Conservation (phyloP, 139 green algal genomes). For the Nannochloris sp. region DNA sequence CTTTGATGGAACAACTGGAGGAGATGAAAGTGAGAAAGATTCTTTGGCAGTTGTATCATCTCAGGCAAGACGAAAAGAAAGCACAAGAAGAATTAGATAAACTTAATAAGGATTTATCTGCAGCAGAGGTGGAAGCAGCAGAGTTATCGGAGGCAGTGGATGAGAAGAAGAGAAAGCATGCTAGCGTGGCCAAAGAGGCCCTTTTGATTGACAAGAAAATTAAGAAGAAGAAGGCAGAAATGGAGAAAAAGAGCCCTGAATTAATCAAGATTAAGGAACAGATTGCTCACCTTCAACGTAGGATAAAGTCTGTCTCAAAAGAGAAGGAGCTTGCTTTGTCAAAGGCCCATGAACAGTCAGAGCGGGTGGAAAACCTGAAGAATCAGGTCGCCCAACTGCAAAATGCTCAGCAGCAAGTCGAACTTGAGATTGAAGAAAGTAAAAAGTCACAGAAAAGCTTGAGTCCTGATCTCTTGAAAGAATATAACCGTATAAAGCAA, state of each 20-base stretch:
- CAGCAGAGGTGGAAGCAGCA: constrained; percentile 9
- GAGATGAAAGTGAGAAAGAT: constrained; percentile 36
- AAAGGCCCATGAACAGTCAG: constrained; percentile 22
- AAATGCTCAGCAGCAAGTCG: constrained; percentile 23
- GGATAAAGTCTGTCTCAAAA: constrained; percentile 35
- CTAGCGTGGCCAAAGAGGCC: constrained; percentile 42
- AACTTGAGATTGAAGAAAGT: constrained; percentile 11
- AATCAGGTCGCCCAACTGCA: constrained; percentile 33
- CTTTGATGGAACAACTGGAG: constrained; percentile 59
- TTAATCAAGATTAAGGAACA: constrained; percentile 55
- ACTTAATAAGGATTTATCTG: constrained; percentile 15
- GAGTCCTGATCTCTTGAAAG: constrained; percentile 14
- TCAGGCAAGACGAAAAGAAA: constrained; percentile 34
- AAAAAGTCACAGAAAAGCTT: constrained; percentile 12
- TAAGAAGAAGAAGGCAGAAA: constrained; percentile 56
- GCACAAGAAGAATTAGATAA: constrained; percentile 13
- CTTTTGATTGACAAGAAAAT: constrained; percentile 62
- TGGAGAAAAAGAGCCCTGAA: constrained; percentile 51
- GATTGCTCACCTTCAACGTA: constrained; percentile 31
- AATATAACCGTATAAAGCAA: constrained; percentile 45
- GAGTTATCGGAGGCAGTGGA: constrained; percentile 25
- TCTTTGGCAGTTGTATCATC: constrained; percentile 76
- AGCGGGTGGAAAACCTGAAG: constrained; percentile 25
- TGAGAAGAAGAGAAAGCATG: constrained; percentile 36
- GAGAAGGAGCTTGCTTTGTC: constrained; percentile 29